Conservation (phyloP, 2,329 filamentous ascomycete species). For the Myriosclerotinia duriaeana region DNA sequence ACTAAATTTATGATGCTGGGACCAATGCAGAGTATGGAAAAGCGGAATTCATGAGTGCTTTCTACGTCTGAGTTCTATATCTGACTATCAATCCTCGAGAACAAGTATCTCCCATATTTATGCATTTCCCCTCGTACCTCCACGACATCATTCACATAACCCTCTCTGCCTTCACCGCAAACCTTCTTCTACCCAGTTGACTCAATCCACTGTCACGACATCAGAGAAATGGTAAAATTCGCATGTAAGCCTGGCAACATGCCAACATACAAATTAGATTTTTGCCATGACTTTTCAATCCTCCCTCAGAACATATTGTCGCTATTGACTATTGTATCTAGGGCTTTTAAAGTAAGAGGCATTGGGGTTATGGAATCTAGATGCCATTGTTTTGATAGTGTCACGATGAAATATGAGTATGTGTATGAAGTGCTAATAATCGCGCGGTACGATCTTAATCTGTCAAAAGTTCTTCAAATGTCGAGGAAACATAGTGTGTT, state of each 20-base stretch:
- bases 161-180: neutral
- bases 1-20: slow-evolving; percentile 22
- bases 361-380: too few relatives aligned
- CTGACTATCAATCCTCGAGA: neutral
- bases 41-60: neutral
- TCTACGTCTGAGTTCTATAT: neutral
- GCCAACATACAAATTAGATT: neutral
- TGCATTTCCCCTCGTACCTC: too few relatives aligned
- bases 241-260: neutral
- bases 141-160: neutral
- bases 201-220: neutral
- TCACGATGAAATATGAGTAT: too few relatives aligned
- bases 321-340: too few relatives aligned
- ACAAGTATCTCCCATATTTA: neutral
- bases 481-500: too few relatives aligned
- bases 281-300: neutral
- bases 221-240: neutral
- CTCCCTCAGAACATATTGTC: neutral
- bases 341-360: too few relatives aligned
- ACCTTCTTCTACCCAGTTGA: too few relatives aligned
- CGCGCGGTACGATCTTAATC: too few relatives aligned
- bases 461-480: too few relatives aligned
- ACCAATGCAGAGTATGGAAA: slow-evolving; percentile 13
- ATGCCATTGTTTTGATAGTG: too few relatives aligned
- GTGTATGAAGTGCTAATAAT: too few relatives aligned